Evolutionary conservation across 768 basidiomycete species (phyloP), one percentile per base, ranked within the genome.

Genomic region (Galerina marginata): DNA sequence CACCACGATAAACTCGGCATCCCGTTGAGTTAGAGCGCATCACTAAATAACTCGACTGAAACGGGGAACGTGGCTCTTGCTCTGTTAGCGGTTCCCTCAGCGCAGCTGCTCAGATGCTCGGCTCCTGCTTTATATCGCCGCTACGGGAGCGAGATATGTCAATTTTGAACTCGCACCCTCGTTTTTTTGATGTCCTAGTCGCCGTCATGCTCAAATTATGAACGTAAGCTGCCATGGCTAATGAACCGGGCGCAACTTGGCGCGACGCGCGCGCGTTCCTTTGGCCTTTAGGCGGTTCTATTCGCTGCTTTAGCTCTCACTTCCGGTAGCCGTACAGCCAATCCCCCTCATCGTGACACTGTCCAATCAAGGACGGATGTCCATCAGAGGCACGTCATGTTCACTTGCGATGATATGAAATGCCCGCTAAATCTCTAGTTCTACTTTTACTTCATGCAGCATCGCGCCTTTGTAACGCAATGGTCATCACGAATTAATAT

Each of bases 171-270:
- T 33, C 29, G 26, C 6, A 49, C 16, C n/a, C 47, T 49, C 12
- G 47, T 16, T 20, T 44, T 20, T 15, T 44, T 14, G 14, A 44
- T 44, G 20, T 44, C 20, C 42, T 15, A 42, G 51, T 40, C 39
- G 42, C 51, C 51, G 51, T 43, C 48, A 25, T 49, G 57, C 43
- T 52, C 57, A 25, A 60, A 55, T 55, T 48, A 49, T 55, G 59
- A 60, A 55, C 59, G 59, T 60, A 60, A 60, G 49, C 57, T 52
- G 57, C 51, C 57, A 40, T 40, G 51, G 4, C 29, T 33, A 33
- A 33, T 33, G 29, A 42, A 38, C 15, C 29, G 39, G 51, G 23
- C 51, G 39, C 42, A 26, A 53, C 39, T 38, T 53, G 51, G 25
- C 51, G 39, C 15, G 23, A 52, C 23, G 37, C 51, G 26, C 29